These are phyloP conservation scores for Plasmodium knowlesi DNA, from an alignment of 169 alveolate species.

Conservation along the genomic window DNA sequence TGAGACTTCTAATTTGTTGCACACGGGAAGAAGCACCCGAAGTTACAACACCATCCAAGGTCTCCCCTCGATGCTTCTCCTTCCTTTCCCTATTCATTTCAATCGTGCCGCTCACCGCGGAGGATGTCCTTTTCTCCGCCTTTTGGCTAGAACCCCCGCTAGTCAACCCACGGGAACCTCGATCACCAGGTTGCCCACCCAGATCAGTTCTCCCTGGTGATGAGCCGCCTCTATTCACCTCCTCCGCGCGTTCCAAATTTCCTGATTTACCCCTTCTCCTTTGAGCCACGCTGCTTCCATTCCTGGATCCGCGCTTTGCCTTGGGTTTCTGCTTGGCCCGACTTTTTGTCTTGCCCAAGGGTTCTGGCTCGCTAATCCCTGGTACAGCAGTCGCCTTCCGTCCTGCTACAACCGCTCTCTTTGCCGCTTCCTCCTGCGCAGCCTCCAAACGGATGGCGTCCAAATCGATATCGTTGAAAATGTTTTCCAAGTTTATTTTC, in stretches of 20 bases:
- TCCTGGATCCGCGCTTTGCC: neutral
- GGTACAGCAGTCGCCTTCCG: neutral
- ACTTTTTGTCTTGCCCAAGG: neutral
- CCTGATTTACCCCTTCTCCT: neutral
- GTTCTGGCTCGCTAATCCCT: neutral
- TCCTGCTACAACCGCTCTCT: neutral
- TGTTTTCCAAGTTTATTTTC: conserved; percentile 68
- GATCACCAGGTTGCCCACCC: neutral
- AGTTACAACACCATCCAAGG: neutral
- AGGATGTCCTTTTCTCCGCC: neutral
- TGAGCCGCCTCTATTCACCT: neutral
- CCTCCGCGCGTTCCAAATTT: neutral
- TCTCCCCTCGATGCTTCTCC: neutral
- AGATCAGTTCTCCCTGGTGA: neutral
- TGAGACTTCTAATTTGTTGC: neutral
- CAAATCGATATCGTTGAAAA: conserved; percentile 63
- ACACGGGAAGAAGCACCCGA: neutral
- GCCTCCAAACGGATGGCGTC: neutral
- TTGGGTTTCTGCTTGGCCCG: neutral
- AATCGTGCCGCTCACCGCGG: neutral
- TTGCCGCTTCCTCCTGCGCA: neutral
- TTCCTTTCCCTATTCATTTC: neutral
- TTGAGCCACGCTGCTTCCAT: neutral
- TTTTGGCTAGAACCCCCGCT: neutral
- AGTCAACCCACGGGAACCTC: neutral